Base-by-base conservation (phyloP, 208 protist species). In the Acanthamoeba rhysodes region DNA sequence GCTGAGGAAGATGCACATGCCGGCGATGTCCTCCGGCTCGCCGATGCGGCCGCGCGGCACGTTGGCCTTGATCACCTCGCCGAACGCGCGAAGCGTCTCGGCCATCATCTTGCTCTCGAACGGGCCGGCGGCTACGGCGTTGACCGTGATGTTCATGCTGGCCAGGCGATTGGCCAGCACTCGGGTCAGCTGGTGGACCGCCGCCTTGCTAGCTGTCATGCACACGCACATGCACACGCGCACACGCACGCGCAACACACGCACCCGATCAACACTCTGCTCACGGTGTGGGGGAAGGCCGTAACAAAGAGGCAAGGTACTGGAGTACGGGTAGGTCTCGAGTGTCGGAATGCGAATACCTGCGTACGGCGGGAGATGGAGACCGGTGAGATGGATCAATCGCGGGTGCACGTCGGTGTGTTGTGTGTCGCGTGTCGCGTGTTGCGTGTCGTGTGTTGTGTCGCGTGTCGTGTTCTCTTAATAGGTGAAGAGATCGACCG, bases 241-340 rank as follows among this genome's bases (percentile, higher is more conserved):
- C 37, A 41, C 37, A 41, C 37, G 37, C 37, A 4, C 45, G 1
- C 45, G 14, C 45, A 45, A 1, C 41, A 45, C n/a, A n/a, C n/a
- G n/a, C 45, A 50, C 45, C 45, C 5, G 45, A 50, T 50, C 45
- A 50, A 14, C 45, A 50, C 45, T 50, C 14, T 0, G 8, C 59
- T n/a, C 24, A 27, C 24, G 7, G 59, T 29, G 24, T 66, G 20
- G 7, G 55, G 24, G 16, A 18, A 8, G 41, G 4, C 41, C 2
- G 37, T 4, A 66, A 66, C 1, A 24, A 41, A 34, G 29, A 41
- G 66, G 37, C 1, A 2, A 0, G 12, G 70, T 45, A 78, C 70
- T 24, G 37, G 90, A 95, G 27, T 96, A 96, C 14, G 95, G 87
- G 78, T 95, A 96, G 9, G 95, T 96, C 29, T 96, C 95, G 9